Evolutionary conservation across 495 filamentous ascomycete genomes (phyloP).

Genomic region (Hypoxylon lenormandii): DNA sequence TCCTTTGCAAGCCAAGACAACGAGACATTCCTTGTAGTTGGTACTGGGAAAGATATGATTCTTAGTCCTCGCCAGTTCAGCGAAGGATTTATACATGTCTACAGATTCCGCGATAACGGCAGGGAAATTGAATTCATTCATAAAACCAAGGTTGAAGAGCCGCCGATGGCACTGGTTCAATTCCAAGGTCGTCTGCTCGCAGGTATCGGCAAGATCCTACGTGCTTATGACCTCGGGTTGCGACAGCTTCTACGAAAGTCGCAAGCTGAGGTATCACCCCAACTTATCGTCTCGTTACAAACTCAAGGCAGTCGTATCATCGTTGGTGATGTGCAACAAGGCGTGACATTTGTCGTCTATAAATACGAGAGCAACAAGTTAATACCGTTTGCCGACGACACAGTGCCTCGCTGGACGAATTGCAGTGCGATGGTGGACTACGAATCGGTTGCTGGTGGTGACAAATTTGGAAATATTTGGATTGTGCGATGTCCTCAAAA

Average conservation of each 20-base stretch:
- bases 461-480: slow-evolving; percentile 98
- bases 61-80: slow-evolving; percentile 78
- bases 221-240: slow-evolving; percentile 91
- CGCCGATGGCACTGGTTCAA: slow-evolving; percentile 84
- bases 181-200: slow-evolving; percentile 92
- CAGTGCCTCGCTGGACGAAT: slow-evolving; percentile 86
- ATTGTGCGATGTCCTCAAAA: slow-evolving; percentile 87
- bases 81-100: slow-evolving; percentile 90
- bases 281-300: slow-evolving; percentile 85
- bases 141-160: slow-evolving; percentile 90
- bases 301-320: slow-evolving; percentile 93
- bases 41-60: slow-evolving; percentile 89
- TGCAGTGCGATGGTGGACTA: slow-evolving; percentile 95
- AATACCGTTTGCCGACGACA: slow-evolving; percentile 92
- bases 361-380: slow-evolving; percentile 90
- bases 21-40: slow-evolving; percentile 90
- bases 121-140: slow-evolving; percentile 91
- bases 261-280: slow-evolving; percentile 80
- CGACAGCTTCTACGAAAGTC: slow-evolving; percentile 91
- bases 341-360: slow-evolving; percentile 89
- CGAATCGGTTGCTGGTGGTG: slow-evolving; percentile 92
- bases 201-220: slow-evolving; percentile 83
- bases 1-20: slow-evolving; percentile 88
- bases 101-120: slow-evolving; percentile 88
- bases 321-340: slow-evolving; percentile 90